Percentiles rank a stretch among this genome's conserved stretches.
Evolutionary conservation across 148 eudicot genomes (phyloP).

Genomic region (Diospyros kaki): DNA sequence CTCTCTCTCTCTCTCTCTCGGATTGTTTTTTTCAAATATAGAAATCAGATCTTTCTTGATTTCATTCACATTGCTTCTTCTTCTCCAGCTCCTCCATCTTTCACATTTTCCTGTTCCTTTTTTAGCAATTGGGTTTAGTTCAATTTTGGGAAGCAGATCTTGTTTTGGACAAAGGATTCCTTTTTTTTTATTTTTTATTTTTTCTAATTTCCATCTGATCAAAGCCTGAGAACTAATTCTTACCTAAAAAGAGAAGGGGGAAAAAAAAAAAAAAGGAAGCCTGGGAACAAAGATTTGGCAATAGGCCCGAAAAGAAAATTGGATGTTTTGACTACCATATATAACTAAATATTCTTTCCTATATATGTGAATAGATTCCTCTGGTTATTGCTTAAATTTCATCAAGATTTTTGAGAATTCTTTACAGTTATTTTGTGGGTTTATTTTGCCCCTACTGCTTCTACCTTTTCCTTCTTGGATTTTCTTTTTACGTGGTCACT

Average conservation of each 20-base stretch:
- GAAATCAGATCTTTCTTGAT: constrained; percentile 5
- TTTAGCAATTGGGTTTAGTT: background rate
- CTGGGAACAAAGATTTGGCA: background rate
- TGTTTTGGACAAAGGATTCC: background rate
- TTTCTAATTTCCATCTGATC: background rate
- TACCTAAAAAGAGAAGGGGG: too few relatives aligned
- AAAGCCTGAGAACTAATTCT: background rate
- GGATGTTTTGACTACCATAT: background rate
- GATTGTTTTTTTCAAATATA: background rate
- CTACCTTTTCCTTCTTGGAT: too few relatives aligned
- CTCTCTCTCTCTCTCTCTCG: background rate
- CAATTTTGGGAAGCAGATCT: constrained; percentile 10
- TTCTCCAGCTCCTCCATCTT: background rate
- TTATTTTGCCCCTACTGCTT: too few relatives aligned
- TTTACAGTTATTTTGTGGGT: background rate
- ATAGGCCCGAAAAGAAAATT: background rate
- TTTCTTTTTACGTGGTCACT: background rate
- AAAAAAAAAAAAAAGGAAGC: background rate
- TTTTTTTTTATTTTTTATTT: background rate
- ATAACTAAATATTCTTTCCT: background rate
- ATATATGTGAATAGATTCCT: background rate
- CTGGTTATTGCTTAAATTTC: background rate
- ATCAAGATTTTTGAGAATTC: background rate
- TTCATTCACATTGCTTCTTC: background rate
- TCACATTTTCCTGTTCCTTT: background rate